These are phyloP conservation scores for Penicillium sp. DNA, from an alignment of 2,329 filamentous ascomycete genomes.

Conservation along the genomic window DNA sequence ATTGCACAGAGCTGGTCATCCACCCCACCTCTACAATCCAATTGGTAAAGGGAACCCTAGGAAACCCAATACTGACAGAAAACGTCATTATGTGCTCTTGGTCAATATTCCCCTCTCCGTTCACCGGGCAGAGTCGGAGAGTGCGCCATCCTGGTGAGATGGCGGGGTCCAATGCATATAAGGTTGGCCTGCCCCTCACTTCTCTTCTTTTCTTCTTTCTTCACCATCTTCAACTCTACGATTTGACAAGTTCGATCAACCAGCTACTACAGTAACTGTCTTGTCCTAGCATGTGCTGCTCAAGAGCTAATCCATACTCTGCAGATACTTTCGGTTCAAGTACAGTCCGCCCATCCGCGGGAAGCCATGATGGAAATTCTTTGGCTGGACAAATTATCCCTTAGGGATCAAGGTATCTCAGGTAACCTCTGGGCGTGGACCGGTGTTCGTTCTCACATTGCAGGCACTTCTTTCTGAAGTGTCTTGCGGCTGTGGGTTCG, in stretches of 20 bases:
- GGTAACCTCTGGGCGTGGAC: slow-evolving; percentile 58
- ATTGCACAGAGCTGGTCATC: neutral
- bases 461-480: slow-evolving; percentile 15
- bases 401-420: slow-evolving; percentile 50
- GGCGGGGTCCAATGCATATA: slow-evolving; percentile 40
- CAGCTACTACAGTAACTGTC: slow-evolving; percentile 20
- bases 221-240: neutral
- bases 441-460: slow-evolving; percentile 56
- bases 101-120: slow-evolving; percentile 9
- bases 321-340: slow-evolving; percentile 18
- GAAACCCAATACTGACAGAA: slow-evolving; percentile 1
- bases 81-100: slow-evolving; percentile 15
- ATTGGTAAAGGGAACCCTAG: neutral
- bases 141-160: slow-evolving; percentile 4
- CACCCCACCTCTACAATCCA: neutral
- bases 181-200: slow-evolving; percentile 21
- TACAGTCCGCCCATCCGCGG: slow-evolving; percentile 25
- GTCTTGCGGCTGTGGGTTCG: slow-evolving; percentile 28
- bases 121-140: slow-evolving; percentile 24
- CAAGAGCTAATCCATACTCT: slow-evolving; percentile 15
- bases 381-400: slow-evolving; percentile 39
- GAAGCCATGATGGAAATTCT: slow-evolving; percentile 43
- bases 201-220: slow-evolving; percentile 7
- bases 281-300: neutral
- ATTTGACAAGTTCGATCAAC: slow-evolving; percentile 1